Evolutionary conservation across 2,329 filamentous ascomycete species (phyloP).

Genomic region (Fusarium mexicanum): DNA sequence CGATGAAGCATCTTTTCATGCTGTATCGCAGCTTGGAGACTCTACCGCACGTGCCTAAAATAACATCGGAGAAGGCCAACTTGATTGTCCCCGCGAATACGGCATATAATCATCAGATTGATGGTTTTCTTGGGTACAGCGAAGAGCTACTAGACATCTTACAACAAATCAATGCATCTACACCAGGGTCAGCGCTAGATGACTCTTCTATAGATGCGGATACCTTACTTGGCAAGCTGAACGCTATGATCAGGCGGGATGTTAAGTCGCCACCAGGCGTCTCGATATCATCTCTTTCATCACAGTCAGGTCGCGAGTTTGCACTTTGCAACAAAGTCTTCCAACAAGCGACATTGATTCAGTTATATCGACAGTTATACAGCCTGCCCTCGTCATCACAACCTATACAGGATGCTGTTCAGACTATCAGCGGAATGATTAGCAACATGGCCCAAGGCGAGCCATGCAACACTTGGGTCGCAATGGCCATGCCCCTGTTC

Average conservation of each 20-base stretch:
- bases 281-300: slow-evolving; percentile 35
- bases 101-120: slow-evolving; percentile 21
- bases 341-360: slow-evolving; percentile 42
- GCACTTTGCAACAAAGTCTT: slow-evolving; percentile 41
- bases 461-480: slow-evolving; percentile 46
- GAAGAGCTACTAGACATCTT: slow-evolving; percentile 42
- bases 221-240: slow-evolving; percentile 35
- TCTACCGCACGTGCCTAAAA: slow-evolving; percentile 35
- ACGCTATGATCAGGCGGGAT: slow-evolving; percentile 41
- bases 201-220: slow-evolving; percentile 14
- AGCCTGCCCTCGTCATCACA: slow-evolving; percentile 24
- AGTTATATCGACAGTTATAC: slow-evolving; percentile 41
- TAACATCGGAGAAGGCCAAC: background rate
- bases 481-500: slow-evolving; percentile 46
- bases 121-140: slow-evolving; percentile 45
- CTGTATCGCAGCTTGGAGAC: slow-evolving; percentile 44
- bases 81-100: fast-evolving
- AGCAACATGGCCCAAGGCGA: slow-evolving; percentile 43
- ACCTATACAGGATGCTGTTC: slow-evolving; percentile 31
- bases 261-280: slow-evolving; percentile 22
- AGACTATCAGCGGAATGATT: slow-evolving; percentile 34
- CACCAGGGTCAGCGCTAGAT: fast-evolving
- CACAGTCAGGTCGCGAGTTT: slow-evolving; percentile 40
- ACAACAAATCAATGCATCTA: slow-evolving; percentile 32
- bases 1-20: slow-evolving; percentile 43